These are phyloP conservation scores for Stevia rebaudiana DNA, from an alignment of 140 eudicot species.

Conservation along the genomic window DNA sequence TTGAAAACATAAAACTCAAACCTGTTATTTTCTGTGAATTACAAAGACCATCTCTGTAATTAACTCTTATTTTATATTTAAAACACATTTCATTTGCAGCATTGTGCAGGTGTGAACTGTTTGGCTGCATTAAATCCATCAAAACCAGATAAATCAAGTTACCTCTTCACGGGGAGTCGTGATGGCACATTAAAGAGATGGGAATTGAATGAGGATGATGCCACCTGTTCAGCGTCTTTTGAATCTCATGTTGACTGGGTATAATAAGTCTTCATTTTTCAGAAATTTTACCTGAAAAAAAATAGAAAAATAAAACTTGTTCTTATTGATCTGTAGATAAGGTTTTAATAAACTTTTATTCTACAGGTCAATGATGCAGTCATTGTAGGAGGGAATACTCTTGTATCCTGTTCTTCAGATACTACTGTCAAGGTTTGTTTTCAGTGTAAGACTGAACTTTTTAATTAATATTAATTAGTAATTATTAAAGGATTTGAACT, in stretches of 20 bases:
- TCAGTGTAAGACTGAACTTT: neutral
- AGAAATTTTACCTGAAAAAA: slow-evolving; percentile 7
- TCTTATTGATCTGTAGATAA: slow-evolving; percentile 1
- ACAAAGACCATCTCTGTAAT: too few species aligned
- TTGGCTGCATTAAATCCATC: slow-evolving; percentile 72
- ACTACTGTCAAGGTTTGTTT: slow-evolving; percentile 72
- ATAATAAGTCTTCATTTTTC: slow-evolving; percentile 23
- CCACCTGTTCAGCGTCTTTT: slow-evolving; percentile 82
- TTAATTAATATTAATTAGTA: neutral
- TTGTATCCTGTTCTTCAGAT: slow-evolving; percentile 90
- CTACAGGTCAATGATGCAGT: slow-evolving; percentile 89
- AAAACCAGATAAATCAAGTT: slow-evolving; percentile 46
- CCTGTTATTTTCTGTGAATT: too few species aligned
- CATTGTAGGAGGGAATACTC: slow-evolving; percentile 58
- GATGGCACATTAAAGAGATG: slow-evolving; percentile 96
- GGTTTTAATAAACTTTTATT: slow-evolving; percentile 7
- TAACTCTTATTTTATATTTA: neutral
- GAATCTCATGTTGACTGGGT: slow-evolving; percentile 99
- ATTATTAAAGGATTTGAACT: neutral
- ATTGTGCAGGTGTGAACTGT: slow-evolving; percentile 88
- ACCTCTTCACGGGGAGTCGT: slow-evolving; percentile 89
- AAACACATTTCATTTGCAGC: slow-evolving; percentile 44
- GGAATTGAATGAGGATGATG: slow-evolving; percentile 62
- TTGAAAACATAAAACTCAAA: too few species aligned
- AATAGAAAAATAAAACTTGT: neutral